Evolutionary conservation across 176 grass and related monocot genomes (phyloP), one percentile per base, ranked within the genome.

Genomic region (Zoysia pacifica): DNA sequence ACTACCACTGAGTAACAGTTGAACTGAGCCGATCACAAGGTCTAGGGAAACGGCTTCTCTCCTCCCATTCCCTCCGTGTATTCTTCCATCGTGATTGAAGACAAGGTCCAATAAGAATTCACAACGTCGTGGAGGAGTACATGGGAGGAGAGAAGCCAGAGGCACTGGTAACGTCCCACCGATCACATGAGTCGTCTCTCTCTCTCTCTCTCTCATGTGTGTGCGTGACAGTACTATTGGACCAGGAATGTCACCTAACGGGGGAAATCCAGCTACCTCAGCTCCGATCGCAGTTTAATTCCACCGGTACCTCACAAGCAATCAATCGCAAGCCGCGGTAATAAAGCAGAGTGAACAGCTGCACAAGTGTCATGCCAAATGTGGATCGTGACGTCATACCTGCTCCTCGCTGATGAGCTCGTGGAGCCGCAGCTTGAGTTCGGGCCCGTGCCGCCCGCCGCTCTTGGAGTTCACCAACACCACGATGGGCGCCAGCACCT

Each of bases 381-480:
- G 76, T 4, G 20, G 73, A 59, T 52, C 4, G 28, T 35, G 72
- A 73, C 62, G 82, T 58, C 71, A n/a, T 89, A 99, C 96, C 90
- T 99, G 96, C 67, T 99, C 96, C 81, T 95, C 81, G 83, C 71
- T 95, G 45, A 99, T 87, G 82, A 99, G 90, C 80, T 95, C 90
- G 83, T 93, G 86, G 0, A 99, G 81, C 19, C 96, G 81, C 71
- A 91, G 58, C 90, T 89, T 93, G 82, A 99, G 88, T 82, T 89
- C 86, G 18, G 88, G 92, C 54, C 96, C 92, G 71, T 91, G 90
- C 7, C 96, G 86, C 11, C 96, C 96, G 7, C 96, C 92, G 58
- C 96, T 99, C 62, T 67, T 75, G 2, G 96, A 99, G 79, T 95
- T 99, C 7, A 99, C 88, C 74, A 99, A 99, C 76, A 99, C 92